A percentile compares a stretch with the other conserved stretches of the same genome.
Conservation (phyloP, 2,329 filamentous ascomycete genomes). For the Diaporthe destruens region DNA sequence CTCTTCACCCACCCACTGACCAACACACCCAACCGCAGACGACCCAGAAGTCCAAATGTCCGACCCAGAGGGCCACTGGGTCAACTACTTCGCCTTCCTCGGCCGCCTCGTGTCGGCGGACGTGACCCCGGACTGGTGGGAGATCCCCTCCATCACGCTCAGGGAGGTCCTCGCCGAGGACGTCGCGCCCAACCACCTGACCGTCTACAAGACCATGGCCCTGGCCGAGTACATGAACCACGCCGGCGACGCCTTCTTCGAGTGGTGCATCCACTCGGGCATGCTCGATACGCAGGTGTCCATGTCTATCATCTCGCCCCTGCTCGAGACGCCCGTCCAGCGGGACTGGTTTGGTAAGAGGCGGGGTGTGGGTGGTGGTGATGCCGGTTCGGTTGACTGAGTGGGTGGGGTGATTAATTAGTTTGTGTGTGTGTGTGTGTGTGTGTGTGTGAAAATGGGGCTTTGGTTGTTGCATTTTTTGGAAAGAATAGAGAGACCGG, state of each 20-base stretch:
- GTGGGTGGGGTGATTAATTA: not conserved
- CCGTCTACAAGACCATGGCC: constrained; percentile 40
- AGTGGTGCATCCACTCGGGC: constrained; percentile 40
- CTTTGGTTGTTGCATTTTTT: too few species aligned
- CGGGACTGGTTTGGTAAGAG: constrained; percentile 37
- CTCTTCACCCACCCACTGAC: not conserved
- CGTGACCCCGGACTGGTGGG: constrained; percentile 42
- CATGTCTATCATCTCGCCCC: constrained; percentile 38
- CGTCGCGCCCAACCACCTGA: constrained; percentile 26
- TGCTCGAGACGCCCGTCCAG: constrained; percentile 34
- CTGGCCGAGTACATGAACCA: constrained; percentile 42
- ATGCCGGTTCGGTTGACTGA: constrained; percentile 10
- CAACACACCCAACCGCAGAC: not conserved
- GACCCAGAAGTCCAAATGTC: constrained; percentile 39
- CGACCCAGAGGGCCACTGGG: constrained; percentile 36
- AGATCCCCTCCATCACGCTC: constrained; percentile 40
- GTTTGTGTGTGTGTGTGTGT: too few species aligned
- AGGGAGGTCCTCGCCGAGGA: constrained; percentile 40
- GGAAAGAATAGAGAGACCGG: not conserved
- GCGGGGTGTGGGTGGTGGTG: not conserved
- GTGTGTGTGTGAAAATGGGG: not conserved
- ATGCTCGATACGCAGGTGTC: constrained; percentile 36
- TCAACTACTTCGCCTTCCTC: constrained; percentile 42
- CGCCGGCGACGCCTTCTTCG: constrained; percentile 39
- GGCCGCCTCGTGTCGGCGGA: constrained; percentile 39